phyloP scores from a whole-genome alignment of 2,329 filamentous ascomycete species.

The Paraphoma chrysanthemicola region DNA sequence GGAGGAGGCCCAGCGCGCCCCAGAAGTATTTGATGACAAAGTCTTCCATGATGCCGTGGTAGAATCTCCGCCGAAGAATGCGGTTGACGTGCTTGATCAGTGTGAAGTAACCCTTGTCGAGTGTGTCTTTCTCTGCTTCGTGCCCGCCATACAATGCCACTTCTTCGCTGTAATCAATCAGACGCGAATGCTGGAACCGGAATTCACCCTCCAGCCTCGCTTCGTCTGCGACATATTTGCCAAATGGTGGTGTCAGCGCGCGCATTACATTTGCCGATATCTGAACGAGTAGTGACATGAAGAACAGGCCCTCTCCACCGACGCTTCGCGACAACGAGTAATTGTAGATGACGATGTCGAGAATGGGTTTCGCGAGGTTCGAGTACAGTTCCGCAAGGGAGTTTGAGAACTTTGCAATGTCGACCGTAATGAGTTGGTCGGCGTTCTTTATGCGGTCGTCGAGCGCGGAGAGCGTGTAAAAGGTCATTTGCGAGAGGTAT shows the following conservation, averaged over 20 bases:
- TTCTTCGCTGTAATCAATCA: constrained; percentile 97
- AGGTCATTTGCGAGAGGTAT: constrained; percentile 96
- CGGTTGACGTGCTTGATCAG: constrained; percentile 99
- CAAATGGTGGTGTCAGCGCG: constrained; percentile 91
- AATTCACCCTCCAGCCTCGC: constrained; percentile 95
- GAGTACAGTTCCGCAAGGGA: constrained; percentile 94
- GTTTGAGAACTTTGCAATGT: constrained; percentile 95
- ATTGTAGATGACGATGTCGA: constrained; percentile 98
- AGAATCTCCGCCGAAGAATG: constrained; percentile 86
- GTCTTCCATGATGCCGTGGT: constrained; percentile 99
- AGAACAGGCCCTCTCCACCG: constrained; percentile 93
- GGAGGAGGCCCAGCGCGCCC: constrained; percentile 87
- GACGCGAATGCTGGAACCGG: constrained; percentile 88
- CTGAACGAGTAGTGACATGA: constrained; percentile 94
- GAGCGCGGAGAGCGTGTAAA: constrained; percentile 92
- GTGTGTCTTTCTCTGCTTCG: constrained; percentile 90
- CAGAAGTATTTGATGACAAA: constrained; percentile 99
- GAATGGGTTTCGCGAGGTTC: constrained; percentile 89
- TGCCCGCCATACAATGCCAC: constrained; percentile 91
- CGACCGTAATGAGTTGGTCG: constrained; percentile 95
- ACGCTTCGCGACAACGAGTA: constrained; percentile 92
- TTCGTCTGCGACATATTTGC: constrained; percentile 97
- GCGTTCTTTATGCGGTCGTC: constrained; percentile 99
- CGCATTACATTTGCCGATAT: constrained; percentile 93
- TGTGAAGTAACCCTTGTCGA: constrained; percentile 99